These are phyloP conservation scores for Salix caprea DNA, from an alignment of 345 rosid genomes.

Conservation along the genomic window DNA sequence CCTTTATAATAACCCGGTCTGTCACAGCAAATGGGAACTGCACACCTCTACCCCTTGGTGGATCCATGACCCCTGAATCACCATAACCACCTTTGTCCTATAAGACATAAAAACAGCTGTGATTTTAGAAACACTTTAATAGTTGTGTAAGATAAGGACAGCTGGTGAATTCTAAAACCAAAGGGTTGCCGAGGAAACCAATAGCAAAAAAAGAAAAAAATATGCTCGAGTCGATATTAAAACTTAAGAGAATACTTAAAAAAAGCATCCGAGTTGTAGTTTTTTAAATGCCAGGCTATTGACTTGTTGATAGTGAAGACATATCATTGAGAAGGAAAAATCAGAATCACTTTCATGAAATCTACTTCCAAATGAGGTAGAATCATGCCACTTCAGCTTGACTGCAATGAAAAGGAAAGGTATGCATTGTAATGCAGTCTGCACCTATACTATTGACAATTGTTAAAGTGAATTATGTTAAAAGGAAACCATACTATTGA, in stretches of 20 bases:
- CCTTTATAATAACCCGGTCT: slow-evolving; percentile 90
- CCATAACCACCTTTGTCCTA: slow-evolving; percentile 72
- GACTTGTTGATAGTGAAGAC: no score
- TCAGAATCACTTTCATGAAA: no score
- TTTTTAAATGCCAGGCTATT: no score
- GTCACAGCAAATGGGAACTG: slow-evolving; percentile 89
- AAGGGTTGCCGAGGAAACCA: no score
- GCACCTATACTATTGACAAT: no score
- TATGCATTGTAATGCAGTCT: not conserved
- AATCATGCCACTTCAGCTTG: not conserved
- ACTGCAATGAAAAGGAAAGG: not conserved
- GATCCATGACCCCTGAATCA: slow-evolving; percentile 39
- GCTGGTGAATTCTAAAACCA: no score
- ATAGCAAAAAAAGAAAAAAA: not conserved
- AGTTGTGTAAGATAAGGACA: no score
- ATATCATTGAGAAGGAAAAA: no score
- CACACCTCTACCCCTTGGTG: slow-evolving; percentile 61
- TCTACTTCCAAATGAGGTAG: no score
- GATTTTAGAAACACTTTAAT: not conserved
- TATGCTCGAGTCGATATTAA: not conserved
- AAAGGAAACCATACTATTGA: not conserved
- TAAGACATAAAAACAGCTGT: slow-evolving; percentile 3
- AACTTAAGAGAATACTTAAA: not conserved
- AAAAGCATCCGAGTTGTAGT: not conserved
- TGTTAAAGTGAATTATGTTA: not conserved